Conservation (phyloP, 371 early-diverging fungal species). For the Mortierella sp. region DNA sequence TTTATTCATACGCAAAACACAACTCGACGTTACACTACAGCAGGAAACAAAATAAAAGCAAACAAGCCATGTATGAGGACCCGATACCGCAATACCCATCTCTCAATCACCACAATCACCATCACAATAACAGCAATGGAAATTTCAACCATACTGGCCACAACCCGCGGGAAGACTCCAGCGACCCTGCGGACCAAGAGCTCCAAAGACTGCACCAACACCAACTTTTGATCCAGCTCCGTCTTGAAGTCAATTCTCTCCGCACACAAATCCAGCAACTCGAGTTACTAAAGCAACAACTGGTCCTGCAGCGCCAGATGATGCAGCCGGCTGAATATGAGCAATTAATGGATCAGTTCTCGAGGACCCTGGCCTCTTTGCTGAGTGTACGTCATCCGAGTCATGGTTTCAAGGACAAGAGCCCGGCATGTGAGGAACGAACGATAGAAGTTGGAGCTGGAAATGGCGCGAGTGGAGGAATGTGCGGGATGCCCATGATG, state of each 20-base stretch:
- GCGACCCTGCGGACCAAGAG: constrained; percentile 21
- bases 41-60: not conserved
- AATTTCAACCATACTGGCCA: not conserved
- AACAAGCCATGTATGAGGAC: constrained; percentile 36
- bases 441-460: constrained; percentile 1
- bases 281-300: constrained; percentile 36
- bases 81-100: constrained; percentile 21
- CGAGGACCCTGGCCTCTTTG: constrained; percentile 30
- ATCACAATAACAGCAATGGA: constrained; percentile 5
- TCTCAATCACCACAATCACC: constrained; percentile 2
- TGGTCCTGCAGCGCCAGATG: constrained; percentile 27
- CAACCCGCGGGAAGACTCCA: not conserved
- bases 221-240: constrained; percentile 37
- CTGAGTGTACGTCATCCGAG: constrained; percentile 21
- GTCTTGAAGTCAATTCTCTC: constrained; percentile 39
- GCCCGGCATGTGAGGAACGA: constrained; percentile 1
- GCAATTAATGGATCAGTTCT: constrained; percentile 44
- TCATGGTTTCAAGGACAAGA: constrained; percentile 14
- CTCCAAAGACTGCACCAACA: constrained; percentile 39
- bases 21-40: not conserved
- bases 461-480: constrained; percentile 4
- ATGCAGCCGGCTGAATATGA: constrained; percentile 34
- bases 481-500: constrained; percentile 34
- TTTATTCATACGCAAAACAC: constrained; percentile 3
- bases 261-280: constrained; percentile 41